Base-by-base conservation (phyloP, 805 yeast genomes). In the Metschnikowia aberdeeniae region DNA sequence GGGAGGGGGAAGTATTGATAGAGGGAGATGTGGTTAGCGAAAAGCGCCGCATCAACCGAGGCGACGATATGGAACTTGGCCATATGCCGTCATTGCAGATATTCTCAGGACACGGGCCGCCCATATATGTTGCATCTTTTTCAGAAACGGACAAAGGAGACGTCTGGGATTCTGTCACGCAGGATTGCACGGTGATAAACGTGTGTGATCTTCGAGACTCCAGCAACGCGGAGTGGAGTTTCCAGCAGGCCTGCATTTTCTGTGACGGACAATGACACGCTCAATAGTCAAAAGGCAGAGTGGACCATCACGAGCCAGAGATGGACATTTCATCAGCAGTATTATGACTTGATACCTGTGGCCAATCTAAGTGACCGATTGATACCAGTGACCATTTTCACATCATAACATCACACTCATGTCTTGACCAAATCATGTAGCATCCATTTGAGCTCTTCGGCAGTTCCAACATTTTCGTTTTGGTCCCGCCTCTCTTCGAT, bases 381-480 rank as follows among this genome's bases (percentile, higher is more conserved):
- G 29, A 27, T 10, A 10, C 29, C 11, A 27, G 8, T 27, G 29
- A 27, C 11, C 11, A 8, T 9, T 27, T 8, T 29, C 31, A 29
- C 3, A 29, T 29, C 13, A 29, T 5, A n/a, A 5, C 13, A n/a
- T 29, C 19, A n/a, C 19, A 2, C 17, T 36, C 24, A 61, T 6
- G 67, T 56, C 10, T 77, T 67, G n/a, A 81, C 63, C 42, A 85
- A 73, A 54, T 84, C 90, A 62, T 80, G 82, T 31, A 86, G 72
- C 43, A 85, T 66, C 86, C 88, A 80, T 53, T 81, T 78, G 50
- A 86, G 66, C 58, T 86, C 95, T 44, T 83, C 85, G 30, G 79
- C 76, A 0, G 82, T 72, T 5, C 86, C 86, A 37, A 75, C 64
- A 13, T 36, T 7, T 8, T 38, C 41, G 9, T 20, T 30, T 38